A percentile compares a stretch with the other conserved stretches of the same genome.
Evolutionary conservation across 208 protist species (phyloP).

Genomic region (Wallacemonas sp.): DNA sequence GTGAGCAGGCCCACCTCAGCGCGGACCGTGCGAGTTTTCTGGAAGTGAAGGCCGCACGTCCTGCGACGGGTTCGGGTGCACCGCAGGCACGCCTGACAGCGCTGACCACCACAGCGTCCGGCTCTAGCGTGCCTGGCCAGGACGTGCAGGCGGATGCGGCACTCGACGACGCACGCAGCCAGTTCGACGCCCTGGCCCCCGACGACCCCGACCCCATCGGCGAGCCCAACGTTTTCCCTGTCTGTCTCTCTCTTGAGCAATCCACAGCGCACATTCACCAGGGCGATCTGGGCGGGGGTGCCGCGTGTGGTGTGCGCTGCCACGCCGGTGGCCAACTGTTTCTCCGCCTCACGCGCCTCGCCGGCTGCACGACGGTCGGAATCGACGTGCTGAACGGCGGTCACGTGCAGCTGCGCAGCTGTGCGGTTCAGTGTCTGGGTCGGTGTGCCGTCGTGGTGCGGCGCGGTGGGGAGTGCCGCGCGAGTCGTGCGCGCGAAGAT

Average conservation of each 20-base stretch:
- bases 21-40: slow-evolving; percentile 43
- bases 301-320: slow-evolving; percentile 49
- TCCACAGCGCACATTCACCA: slow-evolving; percentile 53
- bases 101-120: neutral
- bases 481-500: slow-evolving; percentile 2
- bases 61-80: slow-evolving; percentile 18
- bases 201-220: neutral
- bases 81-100: no score
- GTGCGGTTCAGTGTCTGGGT: slow-evolving; percentile 23
- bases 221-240: slow-evolving; percentile 33
- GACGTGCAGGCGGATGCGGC: no score
- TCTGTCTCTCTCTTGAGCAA: slow-evolving; percentile 56
- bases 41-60: slow-evolving; percentile 38
- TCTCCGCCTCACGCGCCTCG: slow-evolving; percentile 39
- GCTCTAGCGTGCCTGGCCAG: no score
- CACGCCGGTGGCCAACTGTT: slow-evolving; percentile 38
- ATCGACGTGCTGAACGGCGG: slow-evolving; percentile 49
- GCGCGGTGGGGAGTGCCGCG: slow-evolving; percentile 34
- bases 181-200: slow-evolving; percentile 7
- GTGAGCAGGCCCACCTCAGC: slow-evolving; percentile 44
- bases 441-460: slow-evolving; percentile 54
- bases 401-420: slow-evolving; percentile 52
- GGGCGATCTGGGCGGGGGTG: slow-evolving; percentile 53
- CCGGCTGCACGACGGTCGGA: slow-evolving; percentile 45
- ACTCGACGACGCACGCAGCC: slow-evolving; percentile 3